Percentiles rank a stretch among this genome's conserved stretches.
Conservation (phyloP, 345 rosid species). For the Eucalyptus melliodora region DNA sequence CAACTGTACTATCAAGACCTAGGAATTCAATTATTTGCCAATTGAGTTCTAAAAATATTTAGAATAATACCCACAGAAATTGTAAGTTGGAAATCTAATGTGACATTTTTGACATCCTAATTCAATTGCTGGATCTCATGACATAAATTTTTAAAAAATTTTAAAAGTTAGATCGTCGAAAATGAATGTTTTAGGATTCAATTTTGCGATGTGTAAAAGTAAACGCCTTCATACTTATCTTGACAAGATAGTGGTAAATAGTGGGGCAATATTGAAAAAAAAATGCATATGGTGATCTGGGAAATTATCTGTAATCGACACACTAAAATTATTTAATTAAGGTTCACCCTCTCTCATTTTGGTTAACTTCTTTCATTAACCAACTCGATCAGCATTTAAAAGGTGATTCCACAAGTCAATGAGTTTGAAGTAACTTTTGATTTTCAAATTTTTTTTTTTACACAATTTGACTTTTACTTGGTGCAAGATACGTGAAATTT, state of each 20-base stretch:
- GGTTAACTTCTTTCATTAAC: too few relatives aligned
- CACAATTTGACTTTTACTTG: not conserved
- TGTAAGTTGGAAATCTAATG: not conserved
- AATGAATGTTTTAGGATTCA: not conserved
- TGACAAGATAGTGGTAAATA: not conserved
- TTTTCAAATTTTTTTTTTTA: not conserved
- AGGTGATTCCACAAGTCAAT: not conserved
- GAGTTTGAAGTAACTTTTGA: not conserved
- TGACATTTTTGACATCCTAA: not conserved
- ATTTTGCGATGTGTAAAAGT: not conserved
- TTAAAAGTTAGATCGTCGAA: not conserved
- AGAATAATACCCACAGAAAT: not conserved
- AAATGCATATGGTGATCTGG: rapidly evolving
- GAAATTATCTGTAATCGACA: rapidly evolving
- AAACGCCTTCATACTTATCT: not conserved
- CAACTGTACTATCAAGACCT: not conserved
- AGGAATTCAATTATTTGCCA: not conserved
- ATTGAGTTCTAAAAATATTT: not conserved
- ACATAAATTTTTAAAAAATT: not conserved
- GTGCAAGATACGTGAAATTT: not conserved
- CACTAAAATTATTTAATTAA: too few relatives aligned
- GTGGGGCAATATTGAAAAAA: not conserved
- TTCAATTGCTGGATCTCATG: not conserved
- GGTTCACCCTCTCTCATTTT: too few relatives aligned
- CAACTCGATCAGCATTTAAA: too few relatives aligned